A percentile compares a stretch with the other conserved stretches of the same genome.
Evolutionary conservation across 768 basidiomycete genomes (phyloP).

Genomic region (Auricularia auricula-judae): DNA sequence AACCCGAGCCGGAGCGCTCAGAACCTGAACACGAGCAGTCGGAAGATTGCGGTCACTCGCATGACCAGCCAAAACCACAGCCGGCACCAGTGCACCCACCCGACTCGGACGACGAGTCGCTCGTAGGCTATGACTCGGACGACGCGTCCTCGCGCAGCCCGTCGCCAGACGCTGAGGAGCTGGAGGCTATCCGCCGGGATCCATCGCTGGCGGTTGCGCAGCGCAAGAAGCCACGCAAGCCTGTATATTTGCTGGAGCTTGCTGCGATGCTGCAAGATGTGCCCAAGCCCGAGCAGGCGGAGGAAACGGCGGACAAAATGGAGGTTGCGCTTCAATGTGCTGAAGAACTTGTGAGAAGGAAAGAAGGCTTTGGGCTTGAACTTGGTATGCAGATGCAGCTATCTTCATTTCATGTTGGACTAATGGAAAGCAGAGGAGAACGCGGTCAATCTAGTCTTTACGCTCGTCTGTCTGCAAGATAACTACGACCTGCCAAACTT

Average conservation of each 20-base stretch:
- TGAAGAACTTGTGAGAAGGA: constrained; percentile 76
- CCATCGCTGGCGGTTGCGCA: constrained; percentile 63
- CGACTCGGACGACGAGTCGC: constrained; percentile 78
- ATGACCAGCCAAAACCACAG: neutral
- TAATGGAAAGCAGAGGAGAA: constrained; percentile 60
- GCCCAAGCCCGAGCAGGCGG: constrained; percentile 42
- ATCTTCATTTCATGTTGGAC: constrained; percentile 5
- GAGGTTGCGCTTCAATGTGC: constrained; percentile 74
- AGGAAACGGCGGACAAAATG: constrained; percentile 60
- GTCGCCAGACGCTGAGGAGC: constrained; percentile 73
- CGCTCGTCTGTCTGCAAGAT: constrained; percentile 63
- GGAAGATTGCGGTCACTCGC: neutral
- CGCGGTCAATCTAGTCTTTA: constrained; percentile 68
- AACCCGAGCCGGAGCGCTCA: neutral
- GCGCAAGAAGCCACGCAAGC: constrained; percentile 58
- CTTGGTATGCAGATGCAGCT: constrained; percentile 45
- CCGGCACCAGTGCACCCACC: constrained; percentile 10
- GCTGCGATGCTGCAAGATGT: constrained; percentile 61
- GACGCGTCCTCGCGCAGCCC: constrained; percentile 54
- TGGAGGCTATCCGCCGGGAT: constrained; percentile 76
- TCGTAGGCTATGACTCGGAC: constrained; percentile 64
- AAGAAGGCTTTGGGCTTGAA: constrained; percentile 77
- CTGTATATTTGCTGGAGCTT: constrained; percentile 85
- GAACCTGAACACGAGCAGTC: neutral
- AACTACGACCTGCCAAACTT: constrained; percentile 80